Percentiles rank a stretch among this genome's conserved stretches.
Evolutionary conservation across 2,329 filamentous ascomycete species (phyloP).

Genomic region (Raffaelea albimanens): DNA sequence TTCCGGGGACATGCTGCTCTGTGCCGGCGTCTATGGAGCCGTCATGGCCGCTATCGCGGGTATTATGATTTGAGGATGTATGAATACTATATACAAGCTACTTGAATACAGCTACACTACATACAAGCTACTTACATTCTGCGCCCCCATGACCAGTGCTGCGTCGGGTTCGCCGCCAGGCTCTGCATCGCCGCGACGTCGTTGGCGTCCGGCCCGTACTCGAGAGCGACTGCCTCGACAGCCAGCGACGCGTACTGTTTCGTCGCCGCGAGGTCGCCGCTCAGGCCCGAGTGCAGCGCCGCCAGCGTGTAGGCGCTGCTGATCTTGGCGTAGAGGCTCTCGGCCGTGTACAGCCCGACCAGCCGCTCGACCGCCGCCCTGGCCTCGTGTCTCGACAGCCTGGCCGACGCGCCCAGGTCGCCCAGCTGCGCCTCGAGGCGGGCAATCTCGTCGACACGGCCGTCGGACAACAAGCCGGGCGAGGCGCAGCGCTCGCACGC

Average conservation of each 20-base stretch:
- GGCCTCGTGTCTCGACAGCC: not conserved
- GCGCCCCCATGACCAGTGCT: conserved; percentile 26
- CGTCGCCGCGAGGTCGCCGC: conserved; percentile 23
- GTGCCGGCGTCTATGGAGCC: conserved; percentile 8
- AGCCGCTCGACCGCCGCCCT: conserved; percentile 20
- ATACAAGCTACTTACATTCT: conserved; percentile 1
- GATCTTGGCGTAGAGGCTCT: conserved; percentile 23
- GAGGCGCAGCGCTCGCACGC: conserved; percentile 22
- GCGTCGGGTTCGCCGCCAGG: conserved; percentile 20
- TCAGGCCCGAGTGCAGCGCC: conserved; percentile 28
- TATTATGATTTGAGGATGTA: not conserved
- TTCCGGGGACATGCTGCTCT: conserved; percentile 6
- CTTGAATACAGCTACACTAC: not conserved
- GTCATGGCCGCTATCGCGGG: conserved; percentile 11
- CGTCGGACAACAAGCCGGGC: conserved; percentile 20
- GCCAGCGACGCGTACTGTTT: conserved; percentile 22
- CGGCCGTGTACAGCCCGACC: conserved; percentile 22
- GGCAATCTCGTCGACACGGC: conserved; percentile 19
- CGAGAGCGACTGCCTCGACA: conserved; percentile 20
- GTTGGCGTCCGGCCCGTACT: conserved; percentile 19
- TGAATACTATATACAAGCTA: not conserved
- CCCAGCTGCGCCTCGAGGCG: conserved; percentile 18
- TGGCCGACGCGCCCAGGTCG: conserved; percentile 6
- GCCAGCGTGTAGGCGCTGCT: conserved; percentile 26
- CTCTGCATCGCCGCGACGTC: conserved; percentile 22